phyloP scores from a whole-genome alignment of 371 early-diverging fungal species.

The Zychaea mexicana region DNA sequence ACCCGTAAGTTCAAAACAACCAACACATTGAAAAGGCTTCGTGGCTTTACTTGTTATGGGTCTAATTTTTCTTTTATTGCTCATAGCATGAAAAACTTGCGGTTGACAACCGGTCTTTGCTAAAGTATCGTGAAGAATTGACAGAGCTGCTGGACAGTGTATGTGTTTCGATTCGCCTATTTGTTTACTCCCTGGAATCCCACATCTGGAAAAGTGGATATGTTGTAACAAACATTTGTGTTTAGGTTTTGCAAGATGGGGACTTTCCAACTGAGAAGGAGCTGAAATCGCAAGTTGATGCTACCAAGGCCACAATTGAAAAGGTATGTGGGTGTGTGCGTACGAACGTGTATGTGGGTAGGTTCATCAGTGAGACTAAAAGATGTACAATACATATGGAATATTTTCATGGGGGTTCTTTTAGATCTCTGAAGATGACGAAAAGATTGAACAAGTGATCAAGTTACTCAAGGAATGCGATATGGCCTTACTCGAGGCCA shows the following conservation, averaged over 20 bases:
- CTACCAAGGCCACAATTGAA: constrained; percentile 1
- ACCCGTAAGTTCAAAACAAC: constrained; percentile 17
- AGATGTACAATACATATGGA: no score
- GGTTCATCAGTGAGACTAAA: no score
- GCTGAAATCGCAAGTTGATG: constrained; percentile 9
- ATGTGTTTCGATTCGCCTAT: background rate
- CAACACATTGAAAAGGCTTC: background rate
- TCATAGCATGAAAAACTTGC: constrained; percentile 43
- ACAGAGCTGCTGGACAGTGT: constrained; percentile 36
- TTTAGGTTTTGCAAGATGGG: constrained; percentile 18
- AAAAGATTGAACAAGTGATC: constrained; percentile 29
- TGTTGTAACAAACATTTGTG: background rate
- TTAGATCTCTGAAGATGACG: constrained; percentile 9
- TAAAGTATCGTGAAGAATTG: constrained; percentile 49
- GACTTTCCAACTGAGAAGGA: constrained; percentile 11
- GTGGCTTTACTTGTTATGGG: background rate
- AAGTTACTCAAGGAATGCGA: constrained; percentile 35
- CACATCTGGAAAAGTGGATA: no score
- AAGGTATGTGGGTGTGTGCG: constrained; percentile 7
- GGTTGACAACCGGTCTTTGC: constrained; percentile 38
- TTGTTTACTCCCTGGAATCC: no score
- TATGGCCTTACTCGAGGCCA: constrained; percentile 39
- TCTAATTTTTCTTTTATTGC: no score
- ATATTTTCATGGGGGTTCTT: background rate
- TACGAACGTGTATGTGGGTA: no score